Evolutionary conservation across 106 monocot species (phyloP).

Genomic region (Alisma plantagoaquatica): DNA sequence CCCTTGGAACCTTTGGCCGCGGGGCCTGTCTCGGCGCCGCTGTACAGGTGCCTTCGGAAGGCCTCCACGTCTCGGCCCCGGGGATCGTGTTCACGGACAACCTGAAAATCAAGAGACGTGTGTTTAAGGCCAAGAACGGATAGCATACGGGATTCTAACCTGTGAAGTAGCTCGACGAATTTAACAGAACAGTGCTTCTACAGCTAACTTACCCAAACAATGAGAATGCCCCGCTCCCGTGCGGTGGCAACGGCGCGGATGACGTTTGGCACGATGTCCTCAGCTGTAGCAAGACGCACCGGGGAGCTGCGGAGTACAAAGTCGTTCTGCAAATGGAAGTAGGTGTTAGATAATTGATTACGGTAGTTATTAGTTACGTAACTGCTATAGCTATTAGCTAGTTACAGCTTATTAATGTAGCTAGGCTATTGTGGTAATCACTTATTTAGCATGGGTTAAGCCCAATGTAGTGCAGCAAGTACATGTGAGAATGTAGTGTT

Average conservation of each 20-base stretch:
- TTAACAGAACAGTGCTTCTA: not conserved
- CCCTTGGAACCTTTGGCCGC: conserved; percentile 54
- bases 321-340: conserved; percentile 47
- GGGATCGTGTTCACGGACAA: conserved; percentile 90
- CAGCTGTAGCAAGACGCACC: conserved; percentile 40
- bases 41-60: conserved; percentile 68
- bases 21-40: conserved; percentile 60
- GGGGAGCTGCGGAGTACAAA: conserved; percentile 64
- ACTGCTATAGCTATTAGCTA: too few species aligned
- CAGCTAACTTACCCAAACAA: conserved; percentile 50
- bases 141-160: too few species aligned
- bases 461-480: too few species aligned
- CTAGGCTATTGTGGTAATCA: too few species aligned
- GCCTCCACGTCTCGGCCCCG: conserved; percentile 78
- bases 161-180: too few species aligned
- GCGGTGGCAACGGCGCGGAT: conserved; percentile 54
- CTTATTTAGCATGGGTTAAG: too few species aligned
- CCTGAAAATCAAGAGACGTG: too few species aligned
- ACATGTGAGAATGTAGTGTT: too few species aligned
- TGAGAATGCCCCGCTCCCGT: conserved; percentile 50
- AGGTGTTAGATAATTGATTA: not conserved
- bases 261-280: conserved; percentile 56
- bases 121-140: not conserved
- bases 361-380: too few species aligned
- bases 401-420: too few species aligned